Evolutionary conservation across 805 yeast species (phyloP).

Genomic region (Priceomyces haplophilus): DNA sequence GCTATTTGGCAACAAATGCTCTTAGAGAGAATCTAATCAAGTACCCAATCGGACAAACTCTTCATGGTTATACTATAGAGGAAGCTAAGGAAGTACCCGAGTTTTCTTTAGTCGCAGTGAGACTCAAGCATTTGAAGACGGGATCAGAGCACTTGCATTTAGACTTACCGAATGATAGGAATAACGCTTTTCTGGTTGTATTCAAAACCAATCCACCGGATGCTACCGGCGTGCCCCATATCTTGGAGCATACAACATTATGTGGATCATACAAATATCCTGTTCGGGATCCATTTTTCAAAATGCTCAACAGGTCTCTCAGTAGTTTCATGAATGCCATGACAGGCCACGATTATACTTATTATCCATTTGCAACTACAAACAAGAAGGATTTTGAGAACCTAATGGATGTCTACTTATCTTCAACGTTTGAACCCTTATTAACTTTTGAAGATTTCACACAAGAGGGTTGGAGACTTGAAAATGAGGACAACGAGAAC

Average conservation of each 20-base stretch:
- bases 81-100: conserved; percentile 74
- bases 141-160: conserved; percentile 84
- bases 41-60: conserved; percentile 60
- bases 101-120: conserved; percentile 75
- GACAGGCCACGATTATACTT: conserved; percentile 97
- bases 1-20: conserved; percentile 3
- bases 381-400: conserved; percentile 77
- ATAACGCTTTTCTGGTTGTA: conserved; percentile 84
- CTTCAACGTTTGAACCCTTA: conserved; percentile 80
- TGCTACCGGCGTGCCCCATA: conserved; percentile 94
- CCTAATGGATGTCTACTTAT: conserved; percentile 82
- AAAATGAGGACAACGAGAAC: conserved; percentile 61
- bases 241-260: conserved; percentile 90
- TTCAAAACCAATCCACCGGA: conserved; percentile 95
- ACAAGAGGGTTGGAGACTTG: conserved; percentile 98
- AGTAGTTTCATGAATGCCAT: conserved; percentile 98
- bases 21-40: conserved; percentile 19
- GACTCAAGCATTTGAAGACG: conserved; percentile 60
- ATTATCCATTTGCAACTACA: conserved; percentile 94
- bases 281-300: conserved; percentile 95
- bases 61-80: conserved; percentile 67
- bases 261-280: conserved; percentile 93
- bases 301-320: conserved; percentile 91
- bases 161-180: conserved; percentile 71
- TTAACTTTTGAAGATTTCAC: conserved; percentile 75